Base-by-base conservation (phyloP, 306 rosid genomes). In the Pyrus pyrifolia region DNA sequence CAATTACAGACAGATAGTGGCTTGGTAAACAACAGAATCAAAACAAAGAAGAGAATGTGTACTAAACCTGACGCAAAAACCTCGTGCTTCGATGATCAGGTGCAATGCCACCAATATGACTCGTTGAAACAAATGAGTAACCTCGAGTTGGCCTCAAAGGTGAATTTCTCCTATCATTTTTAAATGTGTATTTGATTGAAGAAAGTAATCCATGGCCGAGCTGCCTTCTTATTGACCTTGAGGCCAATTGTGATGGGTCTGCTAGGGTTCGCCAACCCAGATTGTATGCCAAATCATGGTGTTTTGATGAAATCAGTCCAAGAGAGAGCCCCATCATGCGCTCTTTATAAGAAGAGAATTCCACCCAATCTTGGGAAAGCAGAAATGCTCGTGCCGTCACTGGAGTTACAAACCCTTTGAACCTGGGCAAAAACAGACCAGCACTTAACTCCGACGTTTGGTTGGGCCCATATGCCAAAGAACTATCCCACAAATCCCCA, bases 401-500 rank as follows among this genome's bases (percentile, higher is more conserved):
- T 49, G 99, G 99, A 67, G 92, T 83, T 75, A 73, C 22, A 35
- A 85, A 76, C 69, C 93, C 86, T 84, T 78, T 92, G 71, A 88
- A 70, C 73, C 92, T 86, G 40, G 98, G 99, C 64, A 88, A 81
- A 88, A 75, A 78, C 83, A 96, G 87, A 76, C 99, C 97, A 33
- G 88, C 80, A 89, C 99, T 88, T 51, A 86, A 80, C 87, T 92
- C 98, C 18, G 96, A 89, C 71, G 96, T 89, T 85, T 91, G 96
- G 83, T 81, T 88, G 64, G 89, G 96, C 40, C 98, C 98, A 53
- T 90, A 88, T 66, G 93, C 99, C 89, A 96, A 63, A 72, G 97
- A 91, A 72, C 93, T 87, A 89, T 96, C 97, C 99, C 99, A 96
- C 55, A 91, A 68, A 85, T 96, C 99, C 58, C 91, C 99, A 86